These are phyloP conservation scores for Kwoniella mangroviensis DNA, from an alignment of 768 basidiomycete species.

Conservation along the genomic window DNA sequence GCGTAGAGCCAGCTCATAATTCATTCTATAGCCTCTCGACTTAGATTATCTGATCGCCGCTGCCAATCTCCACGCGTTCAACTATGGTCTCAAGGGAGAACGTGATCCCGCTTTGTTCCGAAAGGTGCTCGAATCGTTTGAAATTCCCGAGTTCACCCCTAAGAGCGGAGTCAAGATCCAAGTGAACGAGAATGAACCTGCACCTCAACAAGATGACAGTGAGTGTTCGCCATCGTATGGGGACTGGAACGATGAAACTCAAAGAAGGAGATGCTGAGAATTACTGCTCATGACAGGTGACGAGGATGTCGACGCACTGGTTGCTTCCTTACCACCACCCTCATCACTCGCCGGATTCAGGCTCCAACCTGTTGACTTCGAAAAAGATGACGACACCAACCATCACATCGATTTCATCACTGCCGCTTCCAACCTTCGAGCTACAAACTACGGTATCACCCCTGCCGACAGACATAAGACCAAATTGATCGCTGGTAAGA, in stretches of 20 bases:
- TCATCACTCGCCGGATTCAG: slow-evolving; percentile 95
- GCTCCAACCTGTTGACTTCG: slow-evolving; percentile 91
- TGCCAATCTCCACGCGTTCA: slow-evolving; percentile 95
- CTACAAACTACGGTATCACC: slow-evolving; percentile 89
- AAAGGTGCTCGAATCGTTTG: slow-evolving; percentile 78
- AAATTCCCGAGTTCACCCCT: slow-evolving; percentile 91
- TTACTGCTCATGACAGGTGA: slow-evolving; percentile 56
- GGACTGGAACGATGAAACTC: not conserved
- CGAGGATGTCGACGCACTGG: slow-evolving; percentile 63
- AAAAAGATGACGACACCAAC: slow-evolving; percentile 98
- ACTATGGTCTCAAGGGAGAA: slow-evolving; percentile 93
- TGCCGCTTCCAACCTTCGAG: slow-evolving; percentile 93
- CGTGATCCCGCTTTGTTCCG: slow-evolving; percentile 77
- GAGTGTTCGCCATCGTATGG: slow-evolving; percentile 28
- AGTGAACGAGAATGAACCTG: slow-evolving; percentile 87
- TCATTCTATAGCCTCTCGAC: slow-evolving; percentile 71
- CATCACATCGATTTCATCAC: slow-evolving; percentile 99
- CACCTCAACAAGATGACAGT: slow-evolving; percentile 62
- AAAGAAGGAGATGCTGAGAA: not conserved
- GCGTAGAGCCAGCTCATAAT: slow-evolving; percentile 13
- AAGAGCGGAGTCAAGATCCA: slow-evolving; percentile 91
- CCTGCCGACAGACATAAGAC: slow-evolving; percentile 87
- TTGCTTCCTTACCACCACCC: slow-evolving; percentile 78
- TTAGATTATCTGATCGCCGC: slow-evolving; percentile 87
- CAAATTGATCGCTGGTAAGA: slow-evolving; percentile 94